Evolutionary conservation across 768 basidiomycete genomes (phyloP).

Genomic region (Lactarius trivialis): DNA sequence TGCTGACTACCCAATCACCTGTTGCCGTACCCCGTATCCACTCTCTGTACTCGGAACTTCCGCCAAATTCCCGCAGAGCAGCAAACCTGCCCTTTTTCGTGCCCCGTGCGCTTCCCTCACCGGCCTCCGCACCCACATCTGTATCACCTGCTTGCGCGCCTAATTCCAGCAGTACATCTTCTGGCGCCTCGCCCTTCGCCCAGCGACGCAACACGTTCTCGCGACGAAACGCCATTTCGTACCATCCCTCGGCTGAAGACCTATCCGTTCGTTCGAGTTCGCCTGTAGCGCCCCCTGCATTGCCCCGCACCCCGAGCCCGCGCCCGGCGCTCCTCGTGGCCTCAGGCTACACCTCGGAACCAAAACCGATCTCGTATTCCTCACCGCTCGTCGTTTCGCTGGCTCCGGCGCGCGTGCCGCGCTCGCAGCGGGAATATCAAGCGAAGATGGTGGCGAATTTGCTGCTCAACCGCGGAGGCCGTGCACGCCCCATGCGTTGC

Average conservation of each 20-base stretch:
- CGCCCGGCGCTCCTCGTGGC: slow-evolving; percentile 13
- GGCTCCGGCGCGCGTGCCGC: slow-evolving; percentile 13
- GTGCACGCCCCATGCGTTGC: slow-evolving; percentile 21
- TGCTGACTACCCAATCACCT: slow-evolving; percentile 22
- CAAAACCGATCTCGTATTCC: neutral
- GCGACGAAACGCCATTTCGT: slow-evolving; percentile 19
- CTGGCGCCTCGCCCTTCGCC: neutral
- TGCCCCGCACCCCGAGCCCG: slow-evolving; percentile 4
- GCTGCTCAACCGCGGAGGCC: slow-evolving; percentile 18
- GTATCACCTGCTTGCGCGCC: neutral
- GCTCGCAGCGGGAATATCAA: slow-evolving; percentile 18
- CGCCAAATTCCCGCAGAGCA: slow-evolving; percentile 23
- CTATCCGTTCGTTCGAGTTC: neutral
- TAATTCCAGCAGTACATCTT: neutral
- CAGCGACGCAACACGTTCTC: slow-evolving; percentile 11
- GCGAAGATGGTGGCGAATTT: slow-evolving; percentile 22
- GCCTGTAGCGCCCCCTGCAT: neutral
- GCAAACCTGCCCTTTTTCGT: slow-evolving; percentile 22
- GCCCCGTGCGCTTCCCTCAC: slow-evolving; percentile 9
- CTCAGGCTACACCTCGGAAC: slow-evolving; percentile 5
- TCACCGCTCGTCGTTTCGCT: slow-evolving; percentile 14
- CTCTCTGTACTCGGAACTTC: slow-evolving; percentile 23
- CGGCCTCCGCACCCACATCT: neutral
- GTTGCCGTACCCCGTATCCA: slow-evolving; percentile 16
- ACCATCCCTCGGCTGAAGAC: slow-evolving; percentile 6